These are phyloP conservation scores for Rubia peregrina DNA, from an alignment of 305 asterid genomes.

Conservation along the genomic window DNA sequence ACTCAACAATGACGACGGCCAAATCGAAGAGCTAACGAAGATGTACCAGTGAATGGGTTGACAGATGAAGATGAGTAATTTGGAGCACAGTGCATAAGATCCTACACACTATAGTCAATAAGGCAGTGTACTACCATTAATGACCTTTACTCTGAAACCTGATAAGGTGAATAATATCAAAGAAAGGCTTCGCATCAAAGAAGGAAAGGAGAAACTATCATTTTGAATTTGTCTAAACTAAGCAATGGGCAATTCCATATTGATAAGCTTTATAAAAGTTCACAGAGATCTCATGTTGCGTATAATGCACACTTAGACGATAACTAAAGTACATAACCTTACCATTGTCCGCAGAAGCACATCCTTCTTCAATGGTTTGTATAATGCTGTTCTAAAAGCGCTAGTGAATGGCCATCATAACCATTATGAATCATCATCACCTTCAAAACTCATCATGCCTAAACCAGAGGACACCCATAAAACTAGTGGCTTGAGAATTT, in stretches of 20 bases:
- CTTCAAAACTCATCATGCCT: not conserved
- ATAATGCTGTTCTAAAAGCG: not conserved
- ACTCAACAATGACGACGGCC: too few relatives aligned
- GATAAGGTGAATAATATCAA: too few relatives aligned
- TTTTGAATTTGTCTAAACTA: too few relatives aligned
- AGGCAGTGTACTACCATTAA: too few relatives aligned
- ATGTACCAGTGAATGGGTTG: too few relatives aligned
- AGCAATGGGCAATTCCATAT: too few relatives aligned
- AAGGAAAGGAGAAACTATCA: not conserved
- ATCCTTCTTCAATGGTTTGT: not conserved
- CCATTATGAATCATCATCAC: not conserved
- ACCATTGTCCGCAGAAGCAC: not conserved
- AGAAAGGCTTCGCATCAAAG: not conserved
- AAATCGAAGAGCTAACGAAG: too few relatives aligned
- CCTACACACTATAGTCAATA: not conserved
- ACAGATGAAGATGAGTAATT: not conserved
- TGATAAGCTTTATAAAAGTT: not conserved
- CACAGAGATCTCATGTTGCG: not conserved
- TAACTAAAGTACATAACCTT: not conserved
- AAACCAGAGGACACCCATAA: not conserved
- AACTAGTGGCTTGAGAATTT: not conserved
- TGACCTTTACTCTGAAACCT: too few relatives aligned
- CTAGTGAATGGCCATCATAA: conserved; percentile 2
- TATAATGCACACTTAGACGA: not conserved
- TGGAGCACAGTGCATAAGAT: not conserved